phyloP scores from a whole-genome alignment of 805 yeast species.

The Kuraishia ogatae region DNA sequence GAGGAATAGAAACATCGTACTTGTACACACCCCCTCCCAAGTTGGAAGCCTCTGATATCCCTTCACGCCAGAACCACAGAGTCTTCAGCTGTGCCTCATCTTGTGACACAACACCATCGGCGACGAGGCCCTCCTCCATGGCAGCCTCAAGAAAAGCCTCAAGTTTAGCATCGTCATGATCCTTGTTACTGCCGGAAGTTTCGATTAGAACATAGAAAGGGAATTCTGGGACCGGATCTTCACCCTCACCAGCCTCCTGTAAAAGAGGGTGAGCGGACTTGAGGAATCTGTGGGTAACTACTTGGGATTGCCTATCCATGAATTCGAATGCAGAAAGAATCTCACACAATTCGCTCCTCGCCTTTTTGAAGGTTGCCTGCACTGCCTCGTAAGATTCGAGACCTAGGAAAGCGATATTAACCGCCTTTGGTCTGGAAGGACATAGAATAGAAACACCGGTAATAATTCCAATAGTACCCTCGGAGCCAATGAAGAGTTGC shows the following conservation, averaged over 20 bases:
- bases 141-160: conserved; percentile 75
- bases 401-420: conserved; percentile 84
- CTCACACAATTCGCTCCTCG: conserved; percentile 73
- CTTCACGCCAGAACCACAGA: conserved; percentile 95
- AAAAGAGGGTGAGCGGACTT: conserved; percentile 62
- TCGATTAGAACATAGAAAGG: conserved; percentile 91
- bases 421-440: conserved; percentile 80
- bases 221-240: conserved; percentile 36
- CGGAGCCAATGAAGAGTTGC: conserved; percentile 89
- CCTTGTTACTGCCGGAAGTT: conserved; percentile 91
- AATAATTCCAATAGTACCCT: conserved; percentile 85
- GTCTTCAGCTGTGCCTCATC: conserved; percentile 80
- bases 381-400: conserved; percentile 77
- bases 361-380: conserved; percentile 68
- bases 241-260: conserved; percentile 35
- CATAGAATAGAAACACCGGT: conserved; percentile 88
- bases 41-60: conserved; percentile 82
- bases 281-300: conserved; percentile 52
- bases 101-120: conserved; percentile 95
- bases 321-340: conserved; percentile 89
- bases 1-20: conserved; percentile 91
- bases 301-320: conserved; percentile 73
- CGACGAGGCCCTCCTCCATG: conserved; percentile 76
- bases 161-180: conserved; percentile 87
- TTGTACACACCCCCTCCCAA: conserved; percentile 92